Conservation (phyloP, 805 yeast species). For the Ogataea dorogensis region DNA sequence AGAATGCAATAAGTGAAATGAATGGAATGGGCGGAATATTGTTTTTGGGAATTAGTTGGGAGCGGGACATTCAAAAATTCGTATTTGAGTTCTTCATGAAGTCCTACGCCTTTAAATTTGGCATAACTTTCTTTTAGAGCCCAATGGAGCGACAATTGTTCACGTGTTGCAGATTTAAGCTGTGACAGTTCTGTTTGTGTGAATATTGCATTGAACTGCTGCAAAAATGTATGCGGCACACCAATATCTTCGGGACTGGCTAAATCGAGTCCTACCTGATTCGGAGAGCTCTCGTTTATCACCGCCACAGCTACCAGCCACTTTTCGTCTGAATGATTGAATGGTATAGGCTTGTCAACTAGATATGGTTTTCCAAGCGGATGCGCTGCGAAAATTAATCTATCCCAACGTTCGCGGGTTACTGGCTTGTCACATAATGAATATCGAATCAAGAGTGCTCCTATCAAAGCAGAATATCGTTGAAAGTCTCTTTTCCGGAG, state of each 20-base stretch:
- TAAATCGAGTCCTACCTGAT: conserved; percentile 47
- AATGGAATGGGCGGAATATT: neutral
- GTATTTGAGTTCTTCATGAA: conserved; percentile 32
- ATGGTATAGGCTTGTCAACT: conserved; percentile 35
- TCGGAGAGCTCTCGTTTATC: conserved; percentile 24
- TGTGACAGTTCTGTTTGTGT: conserved; percentile 25
- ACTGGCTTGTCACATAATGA: conserved; percentile 37
- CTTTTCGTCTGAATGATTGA: conserved; percentile 62
- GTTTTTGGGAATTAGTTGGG: neutral
- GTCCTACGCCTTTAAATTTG: conserved; percentile 64
- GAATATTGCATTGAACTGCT: conserved; percentile 32
- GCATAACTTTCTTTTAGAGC: conserved; percentile 77
- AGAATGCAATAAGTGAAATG: conserved; percentile 4
- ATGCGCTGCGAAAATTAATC: conserved; percentile 33
- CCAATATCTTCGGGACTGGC: conserved; percentile 37
- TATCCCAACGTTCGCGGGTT: conserved; percentile 10
- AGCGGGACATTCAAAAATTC: conserved; percentile 19
- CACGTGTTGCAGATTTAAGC: conserved; percentile 27
- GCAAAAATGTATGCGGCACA: conserved; percentile 29
- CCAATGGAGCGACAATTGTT: conserved; percentile 60
- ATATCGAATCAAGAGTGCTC: conserved; percentile 44
- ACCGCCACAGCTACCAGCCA: conserved; percentile 47
- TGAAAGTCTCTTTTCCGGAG: conserved; percentile 37
- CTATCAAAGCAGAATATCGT: conserved; percentile 41
- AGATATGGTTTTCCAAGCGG: conserved; percentile 59